Percentiles rank a stretch among this genome's conserved stretches.
phyloP scores from a whole-genome alignment of 257 asterid species.

The Fraxinus pennsylvanica region DNA sequence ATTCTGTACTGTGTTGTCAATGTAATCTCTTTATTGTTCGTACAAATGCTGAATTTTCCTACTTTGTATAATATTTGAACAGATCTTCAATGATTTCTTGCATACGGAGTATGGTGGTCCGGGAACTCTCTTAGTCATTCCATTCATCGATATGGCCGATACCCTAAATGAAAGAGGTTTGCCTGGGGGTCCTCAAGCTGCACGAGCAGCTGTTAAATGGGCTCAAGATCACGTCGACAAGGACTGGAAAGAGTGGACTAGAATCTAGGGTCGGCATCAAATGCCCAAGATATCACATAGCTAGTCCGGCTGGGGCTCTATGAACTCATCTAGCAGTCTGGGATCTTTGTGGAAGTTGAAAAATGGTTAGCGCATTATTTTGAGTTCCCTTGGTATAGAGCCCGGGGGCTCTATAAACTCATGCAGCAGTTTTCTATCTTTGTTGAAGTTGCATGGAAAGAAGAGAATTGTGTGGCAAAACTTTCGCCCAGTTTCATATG shows the following conservation, averaged over 20 bases:
- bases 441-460: no score
- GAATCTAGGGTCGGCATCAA: slow-evolving; percentile 18
- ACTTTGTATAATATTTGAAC: slow-evolving; percentile 16
- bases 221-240: slow-evolving; percentile 75
- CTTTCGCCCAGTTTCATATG: not conserved
- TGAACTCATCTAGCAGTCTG: not conserved
- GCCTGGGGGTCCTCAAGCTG: slow-evolving; percentile 95
- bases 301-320: not conserved
- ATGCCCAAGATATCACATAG: not conserved
- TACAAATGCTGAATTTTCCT: not conserved
- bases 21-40: not conserved
- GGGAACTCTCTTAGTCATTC: slow-evolving; percentile 76
- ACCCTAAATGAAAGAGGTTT: slow-evolving; percentile 73
- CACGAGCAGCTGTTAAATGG: slow-evolving; percentile 90
- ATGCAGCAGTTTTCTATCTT: not conserved
- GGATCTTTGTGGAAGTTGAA: not conserved
- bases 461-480: no score
- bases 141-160: slow-evolving; percentile 90
- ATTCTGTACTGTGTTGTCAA: not conserved
- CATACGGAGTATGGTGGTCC: slow-evolving; percentile 92
- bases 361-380: not conserved
- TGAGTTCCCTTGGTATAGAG: not conserved
- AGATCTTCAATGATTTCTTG: slow-evolving; percentile 74
- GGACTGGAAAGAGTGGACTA: slow-evolving; percentile 86
- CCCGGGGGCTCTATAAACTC: not conserved